Base-by-base conservation (phyloP, 2,329 filamentous ascomycete species). In the Phaeosphaeria sp. region DNA sequence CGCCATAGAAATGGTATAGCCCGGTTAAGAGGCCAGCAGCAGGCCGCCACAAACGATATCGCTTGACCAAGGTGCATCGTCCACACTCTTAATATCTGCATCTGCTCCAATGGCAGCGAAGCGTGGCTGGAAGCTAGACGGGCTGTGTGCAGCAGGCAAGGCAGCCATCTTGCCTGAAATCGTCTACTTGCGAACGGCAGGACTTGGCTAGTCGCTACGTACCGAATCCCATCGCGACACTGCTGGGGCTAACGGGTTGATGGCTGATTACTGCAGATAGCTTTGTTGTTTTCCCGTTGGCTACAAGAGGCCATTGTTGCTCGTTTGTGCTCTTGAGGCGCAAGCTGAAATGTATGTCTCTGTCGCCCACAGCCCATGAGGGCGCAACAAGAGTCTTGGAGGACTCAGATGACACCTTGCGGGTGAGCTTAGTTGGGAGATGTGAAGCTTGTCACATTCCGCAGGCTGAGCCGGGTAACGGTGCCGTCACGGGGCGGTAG, bases 121-220 rank as follows among this genome's bases (percentile, higher is more conserved):
- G 36, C 23, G 62, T 68, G 66, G 68, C 64, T 60, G 59, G 25
- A 43, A 33, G n/a, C 60, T 59, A 64, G 60, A 61, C 46, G 53
- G 65, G 65, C 65, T 68, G 60, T 62, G 62, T 60, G 60, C 60
- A 58, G 58, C 46, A 41, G 48, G 18, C 36, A 11, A 41, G 50
- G 55, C 48, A 52, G 46, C 54, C 54, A 47, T 54, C 46, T 58
- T 50, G 27, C 47, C 51, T 48, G 57, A 23, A 54, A 10, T 36
- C 46, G 44, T 51, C 20, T 20, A 21, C 43, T 46, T 21, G 23
- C 17, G 41, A 52, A 50, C 66, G 53, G 50, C 62, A 46, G 49
- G 51, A 49, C 57, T 61, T 64, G 63, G 55, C 61, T 36, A 50
- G 42, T 22, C 18, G 33, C n/a, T 58, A 55, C 46, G 59, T 60